Evolutionary conservation across 257 asterid species (phyloP).

Genomic region (Anisodus acutangulus): DNA sequence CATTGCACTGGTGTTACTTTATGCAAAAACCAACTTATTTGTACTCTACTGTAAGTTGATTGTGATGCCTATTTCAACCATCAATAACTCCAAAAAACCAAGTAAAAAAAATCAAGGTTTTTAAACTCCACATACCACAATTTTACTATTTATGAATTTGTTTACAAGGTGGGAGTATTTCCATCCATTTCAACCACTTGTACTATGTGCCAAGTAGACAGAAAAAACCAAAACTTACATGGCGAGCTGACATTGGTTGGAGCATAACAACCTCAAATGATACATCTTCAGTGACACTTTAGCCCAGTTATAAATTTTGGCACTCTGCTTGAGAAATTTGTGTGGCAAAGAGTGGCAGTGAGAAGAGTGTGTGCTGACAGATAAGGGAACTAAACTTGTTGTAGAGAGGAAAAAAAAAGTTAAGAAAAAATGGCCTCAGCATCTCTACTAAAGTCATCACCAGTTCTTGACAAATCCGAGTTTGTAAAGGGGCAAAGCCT

Average conservation of each 20-base stretch:
- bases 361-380: constrained; percentile 37
- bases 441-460: constrained; percentile 81
- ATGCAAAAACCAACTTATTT: neutral
- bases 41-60: neutral
- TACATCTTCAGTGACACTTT: constrained; percentile 50
- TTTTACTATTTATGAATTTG: neutral
- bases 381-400: constrained; percentile 47
- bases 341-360: constrained; percentile 55
- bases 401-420: neutral
- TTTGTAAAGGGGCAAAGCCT: constrained; percentile 72
- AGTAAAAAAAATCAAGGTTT: neutral
- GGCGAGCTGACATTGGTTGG: constrained; percentile 57
- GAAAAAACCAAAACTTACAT: constrained; percentile 40
- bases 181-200: constrained; percentile 50
- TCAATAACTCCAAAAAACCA: neutral
- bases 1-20: neutral
- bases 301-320: constrained; percentile 46
- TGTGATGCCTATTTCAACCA: constrained; percentile 14
- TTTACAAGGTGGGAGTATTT: constrained; percentile 38
- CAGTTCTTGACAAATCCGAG: constrained; percentile 75
- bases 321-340: constrained; percentile 31
- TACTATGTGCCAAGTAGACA: constrained; percentile 45
- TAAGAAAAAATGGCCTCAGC: constrained; percentile 73
- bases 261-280: constrained; percentile 63
- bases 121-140: neutral